These are phyloP conservation scores for Pythium insidiosum DNA, from an alignment of 352 stramenopile species.

Conservation along the genomic window DNA sequence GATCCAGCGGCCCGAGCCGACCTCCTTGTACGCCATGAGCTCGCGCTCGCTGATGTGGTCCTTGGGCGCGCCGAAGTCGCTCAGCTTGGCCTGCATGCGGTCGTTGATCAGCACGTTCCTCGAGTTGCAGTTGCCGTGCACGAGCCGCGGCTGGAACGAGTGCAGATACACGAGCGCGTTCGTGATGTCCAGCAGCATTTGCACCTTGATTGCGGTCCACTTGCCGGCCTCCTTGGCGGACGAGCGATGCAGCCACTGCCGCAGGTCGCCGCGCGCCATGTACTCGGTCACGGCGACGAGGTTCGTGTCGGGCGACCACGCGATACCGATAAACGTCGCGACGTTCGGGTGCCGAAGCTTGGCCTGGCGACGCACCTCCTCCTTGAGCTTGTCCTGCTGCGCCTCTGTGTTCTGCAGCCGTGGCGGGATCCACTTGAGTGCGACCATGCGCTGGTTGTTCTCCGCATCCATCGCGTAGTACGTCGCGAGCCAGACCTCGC, in stretches of 20 bases:
- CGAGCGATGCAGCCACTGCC: slow-evolving; percentile 70
- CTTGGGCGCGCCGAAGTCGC: slow-evolving; percentile 45
- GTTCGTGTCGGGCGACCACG: slow-evolving; percentile 60
- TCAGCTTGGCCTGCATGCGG: too few relatives aligned
- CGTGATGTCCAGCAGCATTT: slow-evolving; percentile 56
- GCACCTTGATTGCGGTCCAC: slow-evolving; percentile 45
- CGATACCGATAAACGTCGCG: slow-evolving; percentile 56
- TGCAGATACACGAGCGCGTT: slow-evolving; percentile 62
- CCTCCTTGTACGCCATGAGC: slow-evolving; percentile 49
- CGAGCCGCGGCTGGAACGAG: slow-evolving; percentile 40
- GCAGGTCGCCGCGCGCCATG: too few relatives aligned
- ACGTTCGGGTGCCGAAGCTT: slow-evolving; percentile 59
- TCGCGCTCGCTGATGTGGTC: slow-evolving; percentile 49
- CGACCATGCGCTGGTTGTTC: slow-evolving; percentile 29
- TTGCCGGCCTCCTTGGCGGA: too few relatives aligned
- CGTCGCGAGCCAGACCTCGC: slow-evolving; percentile 56
- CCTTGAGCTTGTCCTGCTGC: slow-evolving; percentile 48
- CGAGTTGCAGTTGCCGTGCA: slow-evolving; percentile 63
- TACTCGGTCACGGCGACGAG: too few relatives aligned
- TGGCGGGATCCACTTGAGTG: slow-evolving; percentile 45
- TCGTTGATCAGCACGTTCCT: slow-evolving; percentile 52
- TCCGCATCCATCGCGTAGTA: slow-evolving; percentile 21
- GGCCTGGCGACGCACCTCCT: slow-evolving; percentile 50
- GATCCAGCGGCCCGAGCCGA: slow-evolving; percentile 65
- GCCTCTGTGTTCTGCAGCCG: slow-evolving; percentile 17